Conservation (phyloP, 1,284 basidiomycete genomes). For the Ustilago hordei region DNA sequence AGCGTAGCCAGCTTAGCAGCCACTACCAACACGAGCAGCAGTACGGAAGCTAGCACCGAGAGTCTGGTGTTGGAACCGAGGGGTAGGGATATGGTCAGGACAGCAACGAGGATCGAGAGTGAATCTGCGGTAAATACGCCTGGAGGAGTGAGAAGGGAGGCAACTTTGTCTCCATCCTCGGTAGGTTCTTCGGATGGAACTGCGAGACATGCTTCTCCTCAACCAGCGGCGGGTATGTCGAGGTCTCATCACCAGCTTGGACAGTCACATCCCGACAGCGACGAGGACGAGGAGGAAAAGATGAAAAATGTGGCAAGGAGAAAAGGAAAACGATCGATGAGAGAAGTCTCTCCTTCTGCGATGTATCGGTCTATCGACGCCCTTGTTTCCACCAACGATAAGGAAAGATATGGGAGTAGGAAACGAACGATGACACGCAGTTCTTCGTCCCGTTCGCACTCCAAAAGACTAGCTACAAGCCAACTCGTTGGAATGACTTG, state of each 20-base stretch:
- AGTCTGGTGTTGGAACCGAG: constrained; percentile 25
- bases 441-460: constrained; percentile 23
- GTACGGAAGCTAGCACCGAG: constrained; percentile 14
- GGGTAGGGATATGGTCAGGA: constrained; percentile 51
- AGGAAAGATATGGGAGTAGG: not conserved
- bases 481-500: not conserved
- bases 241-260: constrained; percentile 45
- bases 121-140: constrained; percentile 16
- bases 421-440: constrained; percentile 28
- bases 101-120: constrained; percentile 29
- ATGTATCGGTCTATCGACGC: constrained; percentile 27
- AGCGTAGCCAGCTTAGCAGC: constrained; percentile 35
- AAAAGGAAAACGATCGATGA: constrained; percentile 10
- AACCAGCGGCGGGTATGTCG: constrained; percentile 12
- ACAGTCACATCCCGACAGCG: not conserved
- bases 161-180: constrained; percentile 15
- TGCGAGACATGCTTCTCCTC: constrained; percentile 28
- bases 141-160: not conserved
- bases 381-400: constrained; percentile 1
- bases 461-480: constrained; percentile 6
- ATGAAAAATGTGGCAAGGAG: not conserved
- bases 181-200: constrained; percentile 35
- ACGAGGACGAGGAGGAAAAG: not conserved
- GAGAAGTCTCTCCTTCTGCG: constrained; percentile 13
- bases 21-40: not conserved